Evolutionary conservation across 2,329 filamentous ascomycete genomes (phyloP).

Genomic region (Aureobasidium namibiae): DNA sequence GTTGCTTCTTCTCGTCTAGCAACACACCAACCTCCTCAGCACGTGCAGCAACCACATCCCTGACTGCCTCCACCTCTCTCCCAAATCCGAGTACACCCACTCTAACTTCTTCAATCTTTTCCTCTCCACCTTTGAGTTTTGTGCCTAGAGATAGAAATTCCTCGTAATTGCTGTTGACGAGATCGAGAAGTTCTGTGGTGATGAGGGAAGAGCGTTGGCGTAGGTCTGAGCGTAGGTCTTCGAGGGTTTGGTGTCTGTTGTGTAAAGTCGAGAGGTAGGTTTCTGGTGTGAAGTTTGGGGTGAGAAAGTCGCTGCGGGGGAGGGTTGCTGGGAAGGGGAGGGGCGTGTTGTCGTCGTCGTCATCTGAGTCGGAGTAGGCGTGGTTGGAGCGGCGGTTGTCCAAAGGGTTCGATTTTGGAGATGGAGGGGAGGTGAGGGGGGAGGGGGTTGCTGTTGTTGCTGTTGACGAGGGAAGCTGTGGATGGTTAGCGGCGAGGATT

Average conservation of each 20-base stretch:
- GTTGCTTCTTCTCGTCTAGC: slow-evolving; percentile 57
- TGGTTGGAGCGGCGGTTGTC: slow-evolving; percentile 29
- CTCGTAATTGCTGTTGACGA: slow-evolving; percentile 92
- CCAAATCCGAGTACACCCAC: slow-evolving; percentile 81
- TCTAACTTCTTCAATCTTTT: slow-evolving; percentile 81
- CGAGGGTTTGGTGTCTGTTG: slow-evolving; percentile 88
- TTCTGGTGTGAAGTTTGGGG: slow-evolving; percentile 67
- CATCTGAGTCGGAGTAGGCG: slow-evolving; percentile 32
- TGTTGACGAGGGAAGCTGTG: slow-evolving; percentile 15
- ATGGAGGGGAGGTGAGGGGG: slow-evolving; percentile 15
- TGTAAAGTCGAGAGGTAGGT: slow-evolving; percentile 74
- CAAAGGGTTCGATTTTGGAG: slow-evolving; percentile 19
- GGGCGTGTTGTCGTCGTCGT: slow-evolving; percentile 55
- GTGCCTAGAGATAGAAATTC: slow-evolving; percentile 79
- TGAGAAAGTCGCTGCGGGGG: slow-evolving; percentile 72
- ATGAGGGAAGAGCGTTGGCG: slow-evolving; percentile 72
- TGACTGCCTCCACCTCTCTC: slow-evolving; percentile 70
- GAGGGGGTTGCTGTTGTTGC: slow-evolving; percentile 15
- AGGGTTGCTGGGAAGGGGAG: slow-evolving; percentile 86
- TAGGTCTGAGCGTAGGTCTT: slow-evolving; percentile 81
- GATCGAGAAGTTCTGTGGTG: slow-evolving; percentile 78
- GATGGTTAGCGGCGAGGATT: neutral
- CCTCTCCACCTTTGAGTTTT: slow-evolving; percentile 78
- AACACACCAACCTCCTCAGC: slow-evolving; percentile 55
- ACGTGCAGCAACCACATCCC: slow-evolving; percentile 54